A percentile compares a stretch with the other conserved stretches of the same genome.
phyloP scores from a whole-genome alignment of 192 early-diverging fungal genomes.

The Umbelopsis ramanniana region DNA sequence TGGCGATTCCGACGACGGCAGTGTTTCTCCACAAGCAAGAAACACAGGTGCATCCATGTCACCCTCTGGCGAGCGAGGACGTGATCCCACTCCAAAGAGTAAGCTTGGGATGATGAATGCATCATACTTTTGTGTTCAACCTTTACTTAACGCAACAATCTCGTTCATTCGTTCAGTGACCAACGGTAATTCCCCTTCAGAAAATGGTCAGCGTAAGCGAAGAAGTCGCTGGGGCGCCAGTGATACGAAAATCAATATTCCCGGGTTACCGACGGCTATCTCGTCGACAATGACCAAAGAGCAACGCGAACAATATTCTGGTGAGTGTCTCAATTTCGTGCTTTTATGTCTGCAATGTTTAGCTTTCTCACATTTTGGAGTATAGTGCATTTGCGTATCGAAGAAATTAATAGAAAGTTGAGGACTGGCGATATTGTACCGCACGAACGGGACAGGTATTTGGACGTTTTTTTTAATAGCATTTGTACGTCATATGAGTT shows the following conservation, averaged over 20 bases:
- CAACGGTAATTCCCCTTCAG: conserved; percentile 8
- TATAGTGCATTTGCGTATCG: conserved; percentile 82
- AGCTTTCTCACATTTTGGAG: conserved; percentile 14
- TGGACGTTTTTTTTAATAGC: not conserved
- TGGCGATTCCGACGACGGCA: conserved; percentile 4
- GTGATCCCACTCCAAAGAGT: not conserved
- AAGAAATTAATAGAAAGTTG: conserved; percentile 87
- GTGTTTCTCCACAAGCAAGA: not conserved
- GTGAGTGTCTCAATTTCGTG: conserved; percentile 40
- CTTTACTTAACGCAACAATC: not conserved
- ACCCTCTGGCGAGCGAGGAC: not conserved
- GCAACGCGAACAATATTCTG: conserved; percentile 78
- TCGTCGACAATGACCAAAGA: conserved; percentile 78
- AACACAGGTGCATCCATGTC: conserved; percentile 2
- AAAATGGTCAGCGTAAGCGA: conserved; percentile 67
- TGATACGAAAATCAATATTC: conserved; percentile 71
- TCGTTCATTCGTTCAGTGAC: not conserved
- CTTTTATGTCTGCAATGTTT: not conserved
- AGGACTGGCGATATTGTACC: conserved; percentile 85
- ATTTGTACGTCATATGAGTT: not conserved
- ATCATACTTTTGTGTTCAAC: not conserved
- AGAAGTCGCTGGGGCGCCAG: conserved; percentile 91
- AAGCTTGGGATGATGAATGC: not conserved
- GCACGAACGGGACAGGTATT: conserved; percentile 72
- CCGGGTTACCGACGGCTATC: conserved; percentile 79